Evolutionary conservation across 2,329 filamentous ascomycete genomes (phyloP).

Genomic region (Xylariaceae sp.): DNA sequence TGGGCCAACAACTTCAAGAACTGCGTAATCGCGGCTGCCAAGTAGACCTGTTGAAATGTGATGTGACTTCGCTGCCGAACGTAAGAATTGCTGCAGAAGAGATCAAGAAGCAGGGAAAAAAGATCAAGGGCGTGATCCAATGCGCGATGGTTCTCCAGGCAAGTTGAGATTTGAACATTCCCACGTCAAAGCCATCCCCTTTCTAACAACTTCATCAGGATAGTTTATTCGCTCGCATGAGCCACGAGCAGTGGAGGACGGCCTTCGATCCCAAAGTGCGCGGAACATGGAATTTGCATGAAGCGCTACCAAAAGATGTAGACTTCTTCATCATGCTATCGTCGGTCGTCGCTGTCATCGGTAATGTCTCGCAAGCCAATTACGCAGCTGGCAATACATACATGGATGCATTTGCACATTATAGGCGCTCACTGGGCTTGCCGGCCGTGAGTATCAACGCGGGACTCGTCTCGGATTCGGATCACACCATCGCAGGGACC

Average conservation of each 20-base stretch:
- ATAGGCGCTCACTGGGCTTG: background rate
- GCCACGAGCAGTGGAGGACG: background rate
- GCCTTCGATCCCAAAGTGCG: background rate
- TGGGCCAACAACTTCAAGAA: background rate
- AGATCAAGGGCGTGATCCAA: constrained; percentile 1
- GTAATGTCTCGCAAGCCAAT: constrained; percentile 4
- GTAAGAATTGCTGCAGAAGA: background rate
- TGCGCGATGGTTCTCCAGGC: constrained; percentile 3
- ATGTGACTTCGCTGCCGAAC: background rate
- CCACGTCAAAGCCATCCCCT: too few species aligned
- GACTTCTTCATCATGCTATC: constrained; percentile 5
- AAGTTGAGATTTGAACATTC: too few species aligned
- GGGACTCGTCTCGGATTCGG: constrained; percentile 1
- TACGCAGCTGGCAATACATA: constrained; percentile 5
- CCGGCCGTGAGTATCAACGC: constrained; percentile 1
- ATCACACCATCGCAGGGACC: background rate
- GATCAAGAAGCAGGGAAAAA: background rate
- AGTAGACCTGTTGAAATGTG: constrained; percentile 2
- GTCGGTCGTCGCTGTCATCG: background rate
- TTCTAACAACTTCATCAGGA: background rate
- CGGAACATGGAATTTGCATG: background rate
- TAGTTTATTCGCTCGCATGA: constrained; percentile 4
- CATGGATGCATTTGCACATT: constrained; percentile 3
- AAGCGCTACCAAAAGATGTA: background rate
- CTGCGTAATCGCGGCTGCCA: background rate